Evolutionary conservation across 148 eudicot genomes (phyloP).

Genomic region (Amaranthus palmeri): DNA sequence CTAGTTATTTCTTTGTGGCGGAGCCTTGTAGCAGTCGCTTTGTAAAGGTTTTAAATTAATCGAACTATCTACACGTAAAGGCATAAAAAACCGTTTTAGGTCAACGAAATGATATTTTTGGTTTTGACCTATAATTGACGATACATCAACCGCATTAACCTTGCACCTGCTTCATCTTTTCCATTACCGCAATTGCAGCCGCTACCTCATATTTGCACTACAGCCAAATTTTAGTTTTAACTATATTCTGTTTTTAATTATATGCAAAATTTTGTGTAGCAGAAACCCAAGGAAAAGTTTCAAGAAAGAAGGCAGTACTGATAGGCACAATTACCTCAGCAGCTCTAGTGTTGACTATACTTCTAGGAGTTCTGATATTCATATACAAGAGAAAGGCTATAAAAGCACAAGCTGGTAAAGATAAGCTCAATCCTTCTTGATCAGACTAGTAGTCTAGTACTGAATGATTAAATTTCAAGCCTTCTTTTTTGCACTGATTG

Average conservation of each 20-base stretch:
- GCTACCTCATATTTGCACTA: background rate
- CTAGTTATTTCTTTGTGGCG: too few relatives aligned
- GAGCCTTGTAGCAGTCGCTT: too few relatives aligned
- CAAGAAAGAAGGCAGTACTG: conserved; percentile 8
- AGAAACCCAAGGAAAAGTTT: conserved; percentile 13
- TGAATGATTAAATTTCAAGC: background rate
- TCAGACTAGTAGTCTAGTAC: background rate
- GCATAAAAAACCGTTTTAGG: too few relatives aligned
- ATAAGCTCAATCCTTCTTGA: background rate
- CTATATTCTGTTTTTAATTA: background rate
- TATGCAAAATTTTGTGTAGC: conserved; percentile 14
- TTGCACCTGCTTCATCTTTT: too few relatives aligned
- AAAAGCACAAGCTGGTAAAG: conserved; percentile 23
- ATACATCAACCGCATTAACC: too few relatives aligned
- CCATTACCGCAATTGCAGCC: too few relatives aligned
- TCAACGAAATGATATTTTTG: too few relatives aligned
- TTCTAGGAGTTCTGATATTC: conserved; percentile 9
- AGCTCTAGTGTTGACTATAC: conserved; percentile 8
- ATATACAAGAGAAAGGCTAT: conserved; percentile 18
- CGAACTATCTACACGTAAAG: too few relatives aligned
- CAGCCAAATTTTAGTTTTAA: background rate
- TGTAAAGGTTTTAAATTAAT: too few relatives aligned
- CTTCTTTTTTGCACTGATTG: too few relatives aligned
- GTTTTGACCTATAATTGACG: too few relatives aligned
- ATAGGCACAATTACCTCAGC: conserved; percentile 11